These are phyloP conservation scores for Prunus mume DNA, from an alignment of 306 rosid genomes.

Conservation along the genomic window DNA sequence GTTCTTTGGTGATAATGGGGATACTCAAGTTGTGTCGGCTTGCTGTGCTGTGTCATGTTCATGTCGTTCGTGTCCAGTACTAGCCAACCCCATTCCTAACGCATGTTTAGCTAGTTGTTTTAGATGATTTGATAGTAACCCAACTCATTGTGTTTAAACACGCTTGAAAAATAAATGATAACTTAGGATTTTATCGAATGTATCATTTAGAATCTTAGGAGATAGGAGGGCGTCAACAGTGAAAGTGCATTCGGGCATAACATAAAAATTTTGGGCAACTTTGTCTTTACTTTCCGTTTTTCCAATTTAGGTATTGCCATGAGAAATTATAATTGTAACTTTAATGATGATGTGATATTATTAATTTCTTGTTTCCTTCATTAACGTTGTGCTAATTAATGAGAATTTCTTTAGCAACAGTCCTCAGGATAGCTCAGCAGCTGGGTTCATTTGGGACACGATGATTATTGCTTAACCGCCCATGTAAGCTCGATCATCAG, in stretches of 20 bases:
- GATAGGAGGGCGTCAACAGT: not conserved
- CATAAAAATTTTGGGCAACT: not conserved
- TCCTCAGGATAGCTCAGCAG: not conserved
- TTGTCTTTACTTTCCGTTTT: not conserved
- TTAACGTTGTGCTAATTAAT: not conserved
- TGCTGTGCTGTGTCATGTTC: not conserved
- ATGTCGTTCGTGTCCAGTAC: not conserved
- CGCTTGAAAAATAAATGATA: too few relatives aligned
- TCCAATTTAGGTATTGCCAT: not conserved
- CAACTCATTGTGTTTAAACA: too few relatives aligned
- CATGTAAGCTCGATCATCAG: not conserved
- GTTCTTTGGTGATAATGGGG: not conserved
- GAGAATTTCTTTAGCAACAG: not conserved
- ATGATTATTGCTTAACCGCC: not conserved
- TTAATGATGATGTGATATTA: not conserved
- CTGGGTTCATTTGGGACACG: not conserved
- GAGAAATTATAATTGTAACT: not conserved
- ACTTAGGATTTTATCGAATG: not conserved
- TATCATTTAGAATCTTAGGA: not conserved
- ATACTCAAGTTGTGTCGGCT: not conserved
- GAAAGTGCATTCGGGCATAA: too few relatives aligned
- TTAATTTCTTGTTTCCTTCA: not conserved
- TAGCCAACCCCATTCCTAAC: not conserved
- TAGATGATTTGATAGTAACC: not conserved
- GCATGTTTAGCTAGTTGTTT: not conserved